Percentiles rank a stretch among this genome's conserved stretches.
Conservation (phyloP, 1,284 basidiomycete genomes). For the Xerocomus minutiporus region DNA sequence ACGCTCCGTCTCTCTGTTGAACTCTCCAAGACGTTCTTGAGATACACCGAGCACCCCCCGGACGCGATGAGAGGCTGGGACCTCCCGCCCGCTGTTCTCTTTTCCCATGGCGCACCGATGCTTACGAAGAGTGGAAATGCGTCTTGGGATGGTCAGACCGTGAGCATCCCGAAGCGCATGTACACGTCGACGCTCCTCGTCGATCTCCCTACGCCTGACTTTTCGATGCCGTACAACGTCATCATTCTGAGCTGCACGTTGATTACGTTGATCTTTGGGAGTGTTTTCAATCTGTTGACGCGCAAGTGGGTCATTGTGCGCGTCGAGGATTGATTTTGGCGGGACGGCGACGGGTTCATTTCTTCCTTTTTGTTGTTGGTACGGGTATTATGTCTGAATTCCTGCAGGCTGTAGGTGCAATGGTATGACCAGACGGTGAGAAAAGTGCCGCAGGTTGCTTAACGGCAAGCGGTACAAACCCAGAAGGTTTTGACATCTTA, state of each 20-base stretch:
- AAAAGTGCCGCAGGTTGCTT: too few species aligned
- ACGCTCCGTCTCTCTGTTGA: constrained; percentile 68
- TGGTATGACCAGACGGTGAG: neutral
- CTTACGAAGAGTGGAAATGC: constrained; percentile 5
- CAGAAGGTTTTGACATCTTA: neutral
- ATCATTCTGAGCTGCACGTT: constrained; percentile 93
- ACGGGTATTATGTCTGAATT: neutral
- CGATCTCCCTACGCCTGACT: constrained; percentile 93
- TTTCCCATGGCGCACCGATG: constrained; percentile 31
- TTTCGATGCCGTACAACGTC: constrained; percentile 99
- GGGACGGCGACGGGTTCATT: neutral
- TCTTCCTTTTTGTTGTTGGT: neutral
- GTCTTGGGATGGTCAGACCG: neutral
- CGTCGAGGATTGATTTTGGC: constrained; percentile 21
- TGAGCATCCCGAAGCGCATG: constrained; percentile 38
- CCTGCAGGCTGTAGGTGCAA: neutral
- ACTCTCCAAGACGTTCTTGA: constrained; percentile 81
- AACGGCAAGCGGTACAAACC: too few species aligned
- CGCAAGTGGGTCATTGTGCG: constrained; percentile 68
- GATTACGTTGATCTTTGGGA: constrained; percentile 91
- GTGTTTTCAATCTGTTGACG: constrained; percentile 83
- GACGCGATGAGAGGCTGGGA: constrained; percentile 96
- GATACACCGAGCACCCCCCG: constrained; percentile 93
- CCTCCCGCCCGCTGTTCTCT: constrained; percentile 77
- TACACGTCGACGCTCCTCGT: constrained; percentile 83